phyloP scores from a whole-genome alignment of 176 grass and related monocot species.

The Poa annua region DNA sequence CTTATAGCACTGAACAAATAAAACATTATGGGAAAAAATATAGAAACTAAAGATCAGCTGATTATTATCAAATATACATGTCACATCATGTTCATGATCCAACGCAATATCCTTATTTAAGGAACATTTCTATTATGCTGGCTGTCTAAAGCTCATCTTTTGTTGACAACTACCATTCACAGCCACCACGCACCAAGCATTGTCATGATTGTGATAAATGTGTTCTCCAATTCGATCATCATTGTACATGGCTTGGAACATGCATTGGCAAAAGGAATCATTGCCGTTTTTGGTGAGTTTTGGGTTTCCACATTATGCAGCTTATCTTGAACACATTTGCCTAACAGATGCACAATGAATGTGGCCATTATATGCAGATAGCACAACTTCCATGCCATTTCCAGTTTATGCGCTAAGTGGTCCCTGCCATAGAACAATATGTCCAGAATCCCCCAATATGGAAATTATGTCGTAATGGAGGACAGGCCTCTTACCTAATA shows the following conservation, averaged over 20 bases:
- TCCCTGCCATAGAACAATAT: neutral
- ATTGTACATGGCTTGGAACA: constrained; percentile 90
- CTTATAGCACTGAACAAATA: neutral
- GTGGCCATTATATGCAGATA: neutral
- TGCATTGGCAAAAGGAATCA: constrained; percentile 87
- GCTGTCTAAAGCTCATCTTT: constrained; percentile 21
- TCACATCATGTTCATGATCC: constrained; percentile 5
- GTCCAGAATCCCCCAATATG: neutral
- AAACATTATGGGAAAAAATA: neutral
- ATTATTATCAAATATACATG: constrained; percentile 30
- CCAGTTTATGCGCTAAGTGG: neutral
- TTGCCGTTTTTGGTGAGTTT: constrained; percentile 84
- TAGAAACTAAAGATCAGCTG: neutral
- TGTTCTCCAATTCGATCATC: constrained; percentile 94
- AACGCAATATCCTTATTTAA: neutral
- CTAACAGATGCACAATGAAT: neutral
- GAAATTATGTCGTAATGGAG: neutral
- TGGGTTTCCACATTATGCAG: constrained; percentile 9
- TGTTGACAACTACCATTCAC: constrained; percentile 41
- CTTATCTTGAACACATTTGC: constrained; percentile 12
- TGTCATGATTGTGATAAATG: constrained; percentile 98
- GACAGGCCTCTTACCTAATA: neutral
- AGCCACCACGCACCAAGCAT: constrained; percentile 89
- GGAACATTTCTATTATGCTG: constrained; percentile 20
- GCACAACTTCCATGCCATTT: neutral